phyloP scores from a whole-genome alignment of 768 basidiomycete genomes.

The Mycena venus region DNA sequence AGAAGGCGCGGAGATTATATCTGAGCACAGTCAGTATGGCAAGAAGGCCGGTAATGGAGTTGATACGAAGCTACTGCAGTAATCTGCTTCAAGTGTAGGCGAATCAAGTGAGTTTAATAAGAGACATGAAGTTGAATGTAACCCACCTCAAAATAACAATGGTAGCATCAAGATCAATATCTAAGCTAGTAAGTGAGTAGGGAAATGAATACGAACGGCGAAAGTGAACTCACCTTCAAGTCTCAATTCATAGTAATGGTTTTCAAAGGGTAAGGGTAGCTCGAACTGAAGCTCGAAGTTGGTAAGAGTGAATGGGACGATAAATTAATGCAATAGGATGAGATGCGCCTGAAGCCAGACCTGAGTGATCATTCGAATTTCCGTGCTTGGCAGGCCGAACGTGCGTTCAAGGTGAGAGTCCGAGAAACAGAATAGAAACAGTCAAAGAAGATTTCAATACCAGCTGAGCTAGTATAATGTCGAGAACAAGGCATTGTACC shows the following conservation, averaged over 20 bases:
- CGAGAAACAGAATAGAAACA: not conserved
- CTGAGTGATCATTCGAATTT: not conserved
- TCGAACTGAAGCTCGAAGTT: not conserved
- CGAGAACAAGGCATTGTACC: not conserved
- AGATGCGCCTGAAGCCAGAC: not conserved
- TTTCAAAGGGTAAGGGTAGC: not conserved
- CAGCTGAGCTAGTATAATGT: not conserved
- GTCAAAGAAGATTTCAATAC: not conserved
- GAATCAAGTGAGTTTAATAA: too few species aligned
- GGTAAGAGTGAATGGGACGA: not conserved
- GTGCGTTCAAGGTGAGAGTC: not conserved
- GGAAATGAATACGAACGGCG: not conserved
- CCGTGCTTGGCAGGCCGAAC: not conserved
- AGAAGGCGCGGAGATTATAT: too few species aligned
- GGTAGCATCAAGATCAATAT: too few species aligned
- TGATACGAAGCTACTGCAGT: too few species aligned
- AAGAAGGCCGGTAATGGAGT: too few species aligned
- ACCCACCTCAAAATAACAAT: too few species aligned
- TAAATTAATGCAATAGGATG: not conserved
- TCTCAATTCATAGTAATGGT: not conserved
- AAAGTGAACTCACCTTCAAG: not conserved
- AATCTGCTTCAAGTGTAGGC: too few species aligned
- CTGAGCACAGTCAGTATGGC: too few species aligned
- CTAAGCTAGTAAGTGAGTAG: too few species aligned
- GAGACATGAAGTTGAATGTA: too few species aligned